Percentiles rank a stretch among this genome's conserved stretches.
Evolutionary conservation across 768 basidiomycete genomes (phyloP).

Genomic region (Brasilioporus rufonigricans): DNA sequence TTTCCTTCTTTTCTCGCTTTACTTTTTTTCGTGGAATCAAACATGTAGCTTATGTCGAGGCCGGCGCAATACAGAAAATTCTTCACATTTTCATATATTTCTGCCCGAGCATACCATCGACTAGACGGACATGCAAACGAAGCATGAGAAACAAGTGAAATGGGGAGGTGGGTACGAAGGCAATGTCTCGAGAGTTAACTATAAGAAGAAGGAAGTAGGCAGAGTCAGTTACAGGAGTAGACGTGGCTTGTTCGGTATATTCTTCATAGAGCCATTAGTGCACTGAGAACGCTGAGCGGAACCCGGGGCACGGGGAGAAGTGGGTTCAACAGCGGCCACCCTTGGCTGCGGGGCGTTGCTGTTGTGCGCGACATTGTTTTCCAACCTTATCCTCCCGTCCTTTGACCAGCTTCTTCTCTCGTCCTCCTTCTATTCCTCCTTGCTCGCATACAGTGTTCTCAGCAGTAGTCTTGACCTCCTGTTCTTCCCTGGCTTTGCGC

Average conservation of each 20-base stretch:
- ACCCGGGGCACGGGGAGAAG: constrained; percentile 51
- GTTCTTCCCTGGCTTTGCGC: constrained; percentile 60
- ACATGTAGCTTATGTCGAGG: not conserved
- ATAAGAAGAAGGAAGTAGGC: not conserved
- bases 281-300: constrained; percentile 48
- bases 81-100: too few species aligned
- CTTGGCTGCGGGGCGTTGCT: constrained; percentile 50
- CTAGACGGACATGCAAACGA: too few species aligned
- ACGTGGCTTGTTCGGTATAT: constrained; percentile 52
- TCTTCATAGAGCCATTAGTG: constrained; percentile 54
- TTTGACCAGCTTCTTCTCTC: constrained; percentile 61
- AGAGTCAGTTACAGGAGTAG: constrained; percentile 31
- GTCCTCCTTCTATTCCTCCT: constrained; percentile 58
- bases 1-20: too few species aligned
- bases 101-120: too few species aligned
- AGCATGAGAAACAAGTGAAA: constrained; percentile 6
- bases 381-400: constrained; percentile 61
- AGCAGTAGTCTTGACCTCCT: constrained; percentile 53
- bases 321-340: constrained; percentile 47
- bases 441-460: constrained; percentile 46
- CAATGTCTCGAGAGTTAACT: constrained; percentile 15
- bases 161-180: constrained; percentile 3
- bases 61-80: not conserved
- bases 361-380: constrained; percentile 44
- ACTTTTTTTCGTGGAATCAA: too few species aligned